A percentile compares a stretch with the other conserved stretches of the same genome.
Conservation (phyloP, 225 moss, liverwort and hornwort species). For the Bryoerythrophyllum caledonicum region DNA sequence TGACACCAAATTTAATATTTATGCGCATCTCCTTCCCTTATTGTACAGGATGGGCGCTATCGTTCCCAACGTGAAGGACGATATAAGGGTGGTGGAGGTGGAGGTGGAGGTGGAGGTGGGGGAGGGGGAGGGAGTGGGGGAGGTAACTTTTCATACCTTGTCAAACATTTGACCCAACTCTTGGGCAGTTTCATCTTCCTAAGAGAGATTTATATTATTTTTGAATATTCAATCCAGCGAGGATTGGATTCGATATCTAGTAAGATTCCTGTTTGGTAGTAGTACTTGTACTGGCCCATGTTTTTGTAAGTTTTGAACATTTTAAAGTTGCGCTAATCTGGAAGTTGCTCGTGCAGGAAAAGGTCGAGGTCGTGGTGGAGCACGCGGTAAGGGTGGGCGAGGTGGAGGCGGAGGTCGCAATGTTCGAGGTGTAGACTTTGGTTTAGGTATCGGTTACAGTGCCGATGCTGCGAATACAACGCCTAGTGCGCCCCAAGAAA, state of each 20-base stretch:
- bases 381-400: slow-evolving; percentile 55
- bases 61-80: slow-evolving; percentile 89
- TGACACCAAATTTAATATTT: slow-evolving; percentile 13
- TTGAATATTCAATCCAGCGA: background rate
- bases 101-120: slow-evolving; percentile 60
- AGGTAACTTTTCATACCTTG: slow-evolving; percentile 21
- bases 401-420: slow-evolving; percentile 76
- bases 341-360: slow-evolving; percentile 43
- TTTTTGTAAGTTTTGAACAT: background rate
- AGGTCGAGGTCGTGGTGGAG: slow-evolving; percentile 71
- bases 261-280: slow-evolving; percentile 4
- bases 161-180: background rate
- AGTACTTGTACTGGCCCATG: background rate
- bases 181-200: slow-evolving; percentile 1
- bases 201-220: slow-evolving; percentile 5
- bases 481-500: slow-evolving; percentile 55
- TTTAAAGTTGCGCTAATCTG: slow-evolving; percentile 4
- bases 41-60: slow-evolving; percentile 78
- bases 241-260: background rate
- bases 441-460: slow-evolving; percentile 92
- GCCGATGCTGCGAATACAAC: slow-evolving; percentile 61
- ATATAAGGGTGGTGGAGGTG: slow-evolving; percentile 57
- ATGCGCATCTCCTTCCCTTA: slow-evolving; percentile 14
- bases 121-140: slow-evolving; percentile 51
- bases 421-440: slow-evolving; percentile 99